Percentiles rank a stretch among this genome's conserved stretches.
These are phyloP conservation scores for Hibiscus mutabilis DNA, from an alignment of 345 rosid genomes.

Conservation along the genomic window DNA sequence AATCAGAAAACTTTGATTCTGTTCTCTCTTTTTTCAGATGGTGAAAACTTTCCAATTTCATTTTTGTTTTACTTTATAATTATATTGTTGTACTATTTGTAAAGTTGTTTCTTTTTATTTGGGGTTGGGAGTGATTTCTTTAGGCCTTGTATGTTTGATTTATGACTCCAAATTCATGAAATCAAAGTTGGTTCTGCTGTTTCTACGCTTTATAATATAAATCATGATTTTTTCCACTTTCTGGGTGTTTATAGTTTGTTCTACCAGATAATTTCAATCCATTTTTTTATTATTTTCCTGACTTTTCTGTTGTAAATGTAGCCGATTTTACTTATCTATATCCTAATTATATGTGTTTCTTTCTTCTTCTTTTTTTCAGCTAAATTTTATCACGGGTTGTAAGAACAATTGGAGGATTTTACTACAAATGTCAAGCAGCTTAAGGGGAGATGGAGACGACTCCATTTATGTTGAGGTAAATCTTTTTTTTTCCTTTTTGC, in stretches of 20 bases:
- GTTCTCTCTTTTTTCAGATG: too few relatives aligned
- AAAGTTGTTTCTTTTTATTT: too few relatives aligned
- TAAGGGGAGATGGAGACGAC: conserved; percentile 23
- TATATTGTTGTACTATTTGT: too few relatives aligned
- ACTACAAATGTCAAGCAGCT: conserved; percentile 30
- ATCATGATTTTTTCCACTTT: not conserved
- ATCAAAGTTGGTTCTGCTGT: not conserved
- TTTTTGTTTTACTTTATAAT: too few relatives aligned
- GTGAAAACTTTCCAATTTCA: too few relatives aligned
- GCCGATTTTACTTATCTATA: not conserved
- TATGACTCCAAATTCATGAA: not conserved
- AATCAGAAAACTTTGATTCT: too few relatives aligned
- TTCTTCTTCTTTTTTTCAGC: not conserved
- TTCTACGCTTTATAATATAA: not conserved
- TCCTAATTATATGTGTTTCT: not conserved
- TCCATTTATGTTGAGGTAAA: conserved; percentile 31
- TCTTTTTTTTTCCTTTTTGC: not conserved
- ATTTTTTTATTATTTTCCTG: not conserved
- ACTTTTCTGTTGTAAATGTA: not conserved
- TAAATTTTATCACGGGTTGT: not conserved
- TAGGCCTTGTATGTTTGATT: not conserved
- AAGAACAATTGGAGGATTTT: not conserved
- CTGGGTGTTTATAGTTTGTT: conserved; percentile 8
- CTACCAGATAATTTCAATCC: not conserved
- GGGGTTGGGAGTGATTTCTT: not conserved